Conservation (phyloP, 2,329 filamentous ascomycete species). For the Colletotrichum navitas region DNA sequence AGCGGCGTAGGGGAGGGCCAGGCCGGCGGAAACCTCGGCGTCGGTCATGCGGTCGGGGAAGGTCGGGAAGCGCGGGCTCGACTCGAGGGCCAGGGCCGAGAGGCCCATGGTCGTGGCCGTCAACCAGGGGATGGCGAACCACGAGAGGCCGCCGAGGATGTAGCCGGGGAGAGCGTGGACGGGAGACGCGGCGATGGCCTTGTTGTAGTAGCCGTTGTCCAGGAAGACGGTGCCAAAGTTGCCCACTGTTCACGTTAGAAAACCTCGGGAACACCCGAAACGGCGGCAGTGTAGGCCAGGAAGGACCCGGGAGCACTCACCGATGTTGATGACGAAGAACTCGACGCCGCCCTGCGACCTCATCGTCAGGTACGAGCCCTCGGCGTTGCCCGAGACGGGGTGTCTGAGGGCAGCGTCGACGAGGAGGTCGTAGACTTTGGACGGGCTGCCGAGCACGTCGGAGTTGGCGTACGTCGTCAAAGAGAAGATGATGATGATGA, state of each 20-base stretch:
- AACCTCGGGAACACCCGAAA: constrained; percentile 52
- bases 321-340: constrained; percentile 87
- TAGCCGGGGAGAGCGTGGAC: constrained; percentile 86
- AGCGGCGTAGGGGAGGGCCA: constrained; percentile 82
- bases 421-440: constrained; percentile 75
- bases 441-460: constrained; percentile 75
- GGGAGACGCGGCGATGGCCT: constrained; percentile 83
- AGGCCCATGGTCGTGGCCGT: constrained; percentile 85
- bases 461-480: constrained; percentile 72
- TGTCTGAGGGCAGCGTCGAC: constrained; percentile 73
- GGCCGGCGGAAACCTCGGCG: constrained; percentile 78
- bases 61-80: constrained; percentile 74
- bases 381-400: constrained; percentile 79
- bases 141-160: constrained; percentile 79
- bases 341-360: constrained; percentile 72
- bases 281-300: background rate
- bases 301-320: constrained; percentile 4
- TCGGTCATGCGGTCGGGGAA: constrained; percentile 76
- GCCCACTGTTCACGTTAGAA: constrained; percentile 60
- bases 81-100: constrained; percentile 80
- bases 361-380: constrained; percentile 86
- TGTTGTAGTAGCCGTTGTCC: constrained; percentile 87
- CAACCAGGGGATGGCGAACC: constrained; percentile 91
- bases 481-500: constrained; percentile 83
- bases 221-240: constrained; percentile 83